Evolutionary conservation across 2,329 filamentous ascomycete genomes (phyloP), one percentile per base, ranked within the genome.

Genomic region (Cordyceps militaris): DNA sequence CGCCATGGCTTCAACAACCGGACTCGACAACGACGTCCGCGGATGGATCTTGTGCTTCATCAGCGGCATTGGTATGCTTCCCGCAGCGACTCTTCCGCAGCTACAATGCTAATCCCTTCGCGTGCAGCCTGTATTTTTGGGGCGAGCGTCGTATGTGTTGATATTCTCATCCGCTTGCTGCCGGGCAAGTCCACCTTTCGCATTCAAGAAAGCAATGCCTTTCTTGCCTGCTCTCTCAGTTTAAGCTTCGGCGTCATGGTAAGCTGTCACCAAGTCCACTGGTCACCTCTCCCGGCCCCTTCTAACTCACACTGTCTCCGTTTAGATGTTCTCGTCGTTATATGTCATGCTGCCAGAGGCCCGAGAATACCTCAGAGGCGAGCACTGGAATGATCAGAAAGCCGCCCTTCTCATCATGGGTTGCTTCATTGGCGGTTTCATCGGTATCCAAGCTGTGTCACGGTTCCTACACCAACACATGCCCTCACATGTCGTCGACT

Each of bases 241-340:
- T 74, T 99, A 62, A 97, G 91, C 70, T 96, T 96, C 64, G 93
- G 94, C 44, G 92, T 97, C 47, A 96, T 99, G 91, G 92, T 96
- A 72, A 63, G 83, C 69, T 32, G n/a, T 42, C 38, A 28, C 30
- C 24, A 57, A 32, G 14, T 47, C 19, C 14, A 10, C 30, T 26
- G n/a, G n/a, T 4, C 6, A 21, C n/a, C 14, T 36, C 38, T 3
- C 11, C 16, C 48, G 9, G 21, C 23, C 3, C 40, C 9, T 7
- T 24, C 3, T 19, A 16, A 21, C 56, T 40, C 14, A 56, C 38
- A 10, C 11, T 43, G 4, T 21, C 2, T 13, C 42, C 4, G 3
- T 23, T 23, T 65, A 96, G 91, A 81, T 96, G 42, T 97, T 96
- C 72, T 96, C 92, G 36, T 86, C 93, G 1, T 74, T 97, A 30